Base-by-base conservation (phyloP, 2,329 filamentous ascomycete species). In the Penicillium sp. region DNA sequence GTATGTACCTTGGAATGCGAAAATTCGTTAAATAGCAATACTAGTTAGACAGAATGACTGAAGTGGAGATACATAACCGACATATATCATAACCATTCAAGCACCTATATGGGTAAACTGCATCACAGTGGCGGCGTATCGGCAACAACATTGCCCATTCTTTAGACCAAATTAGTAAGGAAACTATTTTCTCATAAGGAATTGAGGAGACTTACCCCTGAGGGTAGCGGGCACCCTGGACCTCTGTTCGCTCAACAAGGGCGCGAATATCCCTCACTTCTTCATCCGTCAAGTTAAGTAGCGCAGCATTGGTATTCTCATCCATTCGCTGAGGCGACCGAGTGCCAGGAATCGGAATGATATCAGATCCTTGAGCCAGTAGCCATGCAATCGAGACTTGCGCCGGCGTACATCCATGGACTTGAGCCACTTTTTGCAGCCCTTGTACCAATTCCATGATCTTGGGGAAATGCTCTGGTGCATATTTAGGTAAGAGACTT, bases 381-480 rank as follows among this genome's bases (percentile, higher is more conserved):
- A 89, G 63, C 86, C 87, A 90, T 0, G 86, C 86, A 27, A 89
- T 74, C 1, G 84, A 81, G 31, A 90, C 67, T 67, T 90, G 82
- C 1, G 78, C 78, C 0, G 84, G 63, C 0, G 86, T 86, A 46
- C 76, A 78, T 3, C 75, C 79, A 71, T 89, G 87, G 59, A 73
- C 76, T 43, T 78, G 72, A 0, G 84, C 84, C 6, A 87, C 65
- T 5, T 66, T 73, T 3, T 72, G 68, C 55, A 88, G 76, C 6
- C 70, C 68, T 39, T 81, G 75, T 2, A 85, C 81, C 6, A 87
- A 68, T 61, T 76, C 71, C 16, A 84, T 57, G 63, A 87, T 87
- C 71, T 82, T 81, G 6, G 70, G 72, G 64, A 84, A 81, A 65
- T 86, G 82, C 51, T 79, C 79, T 21, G 73, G 71, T 3, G 64